Evolutionary conservation across 1,139 yeast genomes (phyloP), one percentile per base, ranked within the genome.

Genomic region (Hemisphaericaspora lyxosophila): DNA sequence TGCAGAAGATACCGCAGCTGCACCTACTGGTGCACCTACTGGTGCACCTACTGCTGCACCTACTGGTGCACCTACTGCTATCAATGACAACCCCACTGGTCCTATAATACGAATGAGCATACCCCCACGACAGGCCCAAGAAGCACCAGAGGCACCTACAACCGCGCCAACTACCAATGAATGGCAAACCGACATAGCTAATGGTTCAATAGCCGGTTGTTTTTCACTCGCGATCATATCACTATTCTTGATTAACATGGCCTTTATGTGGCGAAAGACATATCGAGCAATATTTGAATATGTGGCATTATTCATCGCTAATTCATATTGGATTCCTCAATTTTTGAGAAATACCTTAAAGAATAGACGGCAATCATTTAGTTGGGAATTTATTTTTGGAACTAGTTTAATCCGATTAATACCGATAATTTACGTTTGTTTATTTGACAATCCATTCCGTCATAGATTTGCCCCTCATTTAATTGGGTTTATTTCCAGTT

Each of bases 291-390:
- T 67, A 3, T 78, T 82, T 53, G 96, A 88, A 54, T 80, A 75
- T 42, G 39, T 73, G 2, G 63, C 76, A 1, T 55, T 83, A 5
- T 44, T 80, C 2, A 40, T 70, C 1, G 54, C 83, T 23, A 85
- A 81, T 55, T 85, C 95, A 0, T 80, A 78, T 49, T 90, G 97
- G 97, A 49, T 85, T n/a, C 97, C 97, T 0, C 98, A 90, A 57
- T 83, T 88, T 35, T 78, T 81, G 44, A 71, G 96, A 50, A 87
- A 88, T 54, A 81, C 85, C 4, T 61, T 85, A 15, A 73, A 87
- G 41, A 92, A 92, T 18, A 70, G 86, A n/a, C 66, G 83, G 39
- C 66, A 69, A 27, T 77, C 89, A 4, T 80, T 85, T 48, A 62
- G 69, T 30, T 83, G 89, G 87, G 75, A 75, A 42, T 92, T 85